Conservation (phyloP, 108 stramenopile genomes). For the Epipyxis sp. region DNA sequence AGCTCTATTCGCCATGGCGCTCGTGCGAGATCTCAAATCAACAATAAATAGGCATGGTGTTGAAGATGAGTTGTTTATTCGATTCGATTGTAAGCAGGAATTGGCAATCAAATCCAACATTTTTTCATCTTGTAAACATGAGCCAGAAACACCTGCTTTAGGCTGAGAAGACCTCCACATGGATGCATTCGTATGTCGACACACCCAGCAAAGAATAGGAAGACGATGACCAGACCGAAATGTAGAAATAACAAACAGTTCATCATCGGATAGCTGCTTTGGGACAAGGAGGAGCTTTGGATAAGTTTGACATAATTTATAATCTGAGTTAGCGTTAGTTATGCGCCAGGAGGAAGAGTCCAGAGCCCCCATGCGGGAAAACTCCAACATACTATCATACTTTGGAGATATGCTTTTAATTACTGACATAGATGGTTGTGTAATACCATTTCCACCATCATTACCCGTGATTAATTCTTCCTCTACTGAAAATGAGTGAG, state of each 20-base stretch:
- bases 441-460: too few species aligned
- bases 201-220: conserved; percentile 81
- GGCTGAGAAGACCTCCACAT: conserved; percentile 94
- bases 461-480: too few species aligned
- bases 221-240: conserved; percentile 84
- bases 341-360: too few species aligned
- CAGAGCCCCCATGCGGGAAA: too few species aligned
- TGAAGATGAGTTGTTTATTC: not conserved
- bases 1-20: conserved; percentile 58
- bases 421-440: too few species aligned
- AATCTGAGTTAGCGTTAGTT: conserved; percentile 40
- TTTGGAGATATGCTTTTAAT: too few species aligned
- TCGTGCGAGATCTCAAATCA: conserved; percentile 57
- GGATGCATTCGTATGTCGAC: conserved; percentile 57
- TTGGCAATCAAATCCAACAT: conserved; percentile 62
- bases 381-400: too few species aligned
- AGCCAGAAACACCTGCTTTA: conserved; percentile 84
- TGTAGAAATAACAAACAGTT: conserved; percentile 44
- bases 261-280: conserved; percentile 53
- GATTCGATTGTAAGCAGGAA: not conserved
- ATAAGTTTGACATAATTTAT: conserved; percentile 76
- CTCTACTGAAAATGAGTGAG: conserved; percentile 5
- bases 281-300: conserved; percentile 82
- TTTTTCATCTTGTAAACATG: conserved; percentile 73
- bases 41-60: conserved; percentile 52